These are phyloP conservation scores for Trametes maxima DNA, from an alignment of 768 basidiomycete species.

Conservation along the genomic window DNA sequence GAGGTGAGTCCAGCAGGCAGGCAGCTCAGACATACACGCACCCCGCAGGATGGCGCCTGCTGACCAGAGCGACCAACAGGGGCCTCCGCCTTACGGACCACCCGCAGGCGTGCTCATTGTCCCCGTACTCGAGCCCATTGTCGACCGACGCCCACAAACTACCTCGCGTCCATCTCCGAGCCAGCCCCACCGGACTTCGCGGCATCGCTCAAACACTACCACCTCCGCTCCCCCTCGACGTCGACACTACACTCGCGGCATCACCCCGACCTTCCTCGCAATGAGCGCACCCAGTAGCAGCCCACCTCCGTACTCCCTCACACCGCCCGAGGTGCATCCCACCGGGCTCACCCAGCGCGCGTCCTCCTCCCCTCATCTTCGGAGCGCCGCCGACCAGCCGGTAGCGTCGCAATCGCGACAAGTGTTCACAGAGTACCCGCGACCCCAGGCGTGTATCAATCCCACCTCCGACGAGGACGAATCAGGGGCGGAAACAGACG, in stretches of 20 bases:
- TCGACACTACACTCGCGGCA: neutral
- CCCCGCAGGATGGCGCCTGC: neutral
- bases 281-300: conserved; percentile 21
- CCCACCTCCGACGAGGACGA: conserved; percentile 15
- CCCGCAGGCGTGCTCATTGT: conserved; percentile 9
- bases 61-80: conserved; percentile 1
- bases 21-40: neutral
- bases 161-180: neutral
- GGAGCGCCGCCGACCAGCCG: neutral
- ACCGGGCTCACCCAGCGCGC: conserved; percentile 1
- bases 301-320: conserved; percentile 14
- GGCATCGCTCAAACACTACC: conserved; percentile 8
- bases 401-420: conserved; percentile 12
- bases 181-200: neutral
- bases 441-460: neutral
- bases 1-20: neutral
- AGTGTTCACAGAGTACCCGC: conserved; percentile 13
- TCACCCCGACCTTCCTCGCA: neutral
- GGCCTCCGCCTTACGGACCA: conserved; percentile 16
- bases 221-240: conserved; percentile 1
- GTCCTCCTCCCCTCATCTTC: conserved; percentile 15
- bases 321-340: conserved; percentile 2
- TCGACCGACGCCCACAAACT: neutral
- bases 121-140: neutral
- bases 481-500: conserved; percentile 15